A percentile compares a stretch with the other conserved stretches of the same genome.
Conservation (phyloP, 108 stramenopile species). For the Aurantiochytrium sp. region DNA sequence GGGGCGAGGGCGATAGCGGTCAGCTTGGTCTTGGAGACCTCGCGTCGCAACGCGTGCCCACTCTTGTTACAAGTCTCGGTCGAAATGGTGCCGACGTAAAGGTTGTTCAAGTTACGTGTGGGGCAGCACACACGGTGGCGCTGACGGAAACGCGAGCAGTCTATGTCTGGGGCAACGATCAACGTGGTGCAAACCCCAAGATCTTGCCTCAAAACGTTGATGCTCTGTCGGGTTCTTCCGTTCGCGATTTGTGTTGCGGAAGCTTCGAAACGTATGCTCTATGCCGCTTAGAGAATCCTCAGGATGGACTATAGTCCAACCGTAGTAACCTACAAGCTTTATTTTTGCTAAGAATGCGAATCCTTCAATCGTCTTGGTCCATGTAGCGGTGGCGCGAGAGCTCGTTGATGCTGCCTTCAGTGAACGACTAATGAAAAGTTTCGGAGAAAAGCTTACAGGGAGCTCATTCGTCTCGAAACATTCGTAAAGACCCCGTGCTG, state of each 20-base stretch:
- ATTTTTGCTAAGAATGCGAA: not conserved
- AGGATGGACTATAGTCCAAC: not conserved
- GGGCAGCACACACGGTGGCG: not conserved
- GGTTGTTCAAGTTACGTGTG: not conserved
- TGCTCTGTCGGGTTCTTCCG: not conserved
- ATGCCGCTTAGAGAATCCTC: not conserved
- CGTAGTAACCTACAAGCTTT: not conserved
- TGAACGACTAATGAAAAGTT: no score
- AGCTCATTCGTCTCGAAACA: no score
- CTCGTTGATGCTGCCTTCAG: no score
- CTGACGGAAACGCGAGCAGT: not conserved
- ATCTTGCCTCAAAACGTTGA: not conserved
- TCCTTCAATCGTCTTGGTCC: not conserved
- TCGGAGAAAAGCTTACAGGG: no score
- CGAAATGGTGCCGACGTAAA: not conserved
- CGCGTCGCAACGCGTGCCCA: slow-evolving; percentile 23
- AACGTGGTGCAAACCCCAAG: not conserved
- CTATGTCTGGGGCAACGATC: not conserved
- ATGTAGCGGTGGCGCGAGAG: not conserved
- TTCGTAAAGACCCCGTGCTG: no score
- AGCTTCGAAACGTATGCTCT: not conserved
- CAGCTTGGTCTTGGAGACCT: slow-evolving; percentile 44
- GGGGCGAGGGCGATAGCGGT: slow-evolving; percentile 24
- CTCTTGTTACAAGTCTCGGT: not conserved
- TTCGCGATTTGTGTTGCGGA: not conserved